phyloP scores from a whole-genome alignment of 805 yeast genomes.

The Cyberlindnera lachancei region DNA sequence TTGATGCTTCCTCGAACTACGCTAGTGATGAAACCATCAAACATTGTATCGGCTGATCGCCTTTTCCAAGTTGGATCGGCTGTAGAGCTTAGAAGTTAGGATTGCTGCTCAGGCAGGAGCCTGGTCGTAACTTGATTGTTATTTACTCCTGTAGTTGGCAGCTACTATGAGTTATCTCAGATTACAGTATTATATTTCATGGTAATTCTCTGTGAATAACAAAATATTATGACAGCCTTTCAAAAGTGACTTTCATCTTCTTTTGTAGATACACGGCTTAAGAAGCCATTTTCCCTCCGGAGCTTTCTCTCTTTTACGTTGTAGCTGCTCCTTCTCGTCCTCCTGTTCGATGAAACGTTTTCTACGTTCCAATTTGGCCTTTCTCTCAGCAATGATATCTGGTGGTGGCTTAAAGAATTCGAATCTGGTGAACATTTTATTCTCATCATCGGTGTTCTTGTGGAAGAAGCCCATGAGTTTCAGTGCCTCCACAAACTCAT shows the following conservation, averaged over 20 bases:
- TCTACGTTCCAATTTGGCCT: constrained; percentile 52
- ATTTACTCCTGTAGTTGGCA: too few relatives aligned
- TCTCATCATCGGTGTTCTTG: constrained; percentile 75
- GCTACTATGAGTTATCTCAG: too few relatives aligned
- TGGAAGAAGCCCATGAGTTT: constrained; percentile 81
- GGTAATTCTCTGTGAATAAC: too few relatives aligned
- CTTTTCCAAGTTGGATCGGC: too few relatives aligned
- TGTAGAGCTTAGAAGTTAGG: too few relatives aligned
- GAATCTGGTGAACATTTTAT: constrained; percentile 91
- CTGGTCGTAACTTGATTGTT: too few relatives aligned
- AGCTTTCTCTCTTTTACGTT: constrained; percentile 39
- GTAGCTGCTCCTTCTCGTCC: constrained; percentile 52
- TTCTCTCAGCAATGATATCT: constrained; percentile 56
- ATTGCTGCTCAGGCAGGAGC: too few relatives aligned
- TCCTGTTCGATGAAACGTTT: constrained; percentile 67
- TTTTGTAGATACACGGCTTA: constrained; percentile 93
- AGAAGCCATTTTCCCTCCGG: constrained; percentile 86
- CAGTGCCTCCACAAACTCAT: constrained; percentile 74
- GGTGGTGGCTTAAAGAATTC: constrained; percentile 86
- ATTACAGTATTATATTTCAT: too few relatives aligned
- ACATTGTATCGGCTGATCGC: too few relatives aligned
- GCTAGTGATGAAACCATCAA: too few relatives aligned
- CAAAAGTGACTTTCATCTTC: constrained; percentile 40
- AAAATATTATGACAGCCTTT: too few relatives aligned
- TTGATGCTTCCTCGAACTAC: too few relatives aligned